A percentile compares a stretch with the other conserved stretches of the same genome.
Evolutionary conservation across 2,329 filamentous ascomycete genomes (phyloP).

Genomic region (Teratosphaeria destructans): DNA sequence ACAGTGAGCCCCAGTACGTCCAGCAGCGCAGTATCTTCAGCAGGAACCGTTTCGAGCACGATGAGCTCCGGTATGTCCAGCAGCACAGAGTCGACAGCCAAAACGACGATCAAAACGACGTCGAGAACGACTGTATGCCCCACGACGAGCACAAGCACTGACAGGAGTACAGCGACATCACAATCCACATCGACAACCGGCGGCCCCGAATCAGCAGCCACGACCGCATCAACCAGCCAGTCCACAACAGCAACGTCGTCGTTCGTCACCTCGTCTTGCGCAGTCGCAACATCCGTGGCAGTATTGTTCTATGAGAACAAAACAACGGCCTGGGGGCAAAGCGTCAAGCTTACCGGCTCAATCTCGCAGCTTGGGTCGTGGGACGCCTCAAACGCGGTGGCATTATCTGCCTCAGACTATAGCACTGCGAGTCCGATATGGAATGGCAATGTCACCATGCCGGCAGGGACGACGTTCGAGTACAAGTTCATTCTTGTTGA

Average conservation of each 20-base stretch:
- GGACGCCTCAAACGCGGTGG: conserved; percentile 43
- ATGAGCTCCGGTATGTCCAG: background rate
- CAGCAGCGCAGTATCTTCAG: background rate
- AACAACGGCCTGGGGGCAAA: conserved; percentile 51
- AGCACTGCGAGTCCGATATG: conserved; percentile 51
- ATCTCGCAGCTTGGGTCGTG: conserved; percentile 51
- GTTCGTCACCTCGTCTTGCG: background rate
- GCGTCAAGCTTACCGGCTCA: conserved; percentile 55
- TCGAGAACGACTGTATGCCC: background rate
- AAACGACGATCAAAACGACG: background rate
- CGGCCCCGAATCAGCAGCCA: no score
- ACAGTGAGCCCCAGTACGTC: background rate
- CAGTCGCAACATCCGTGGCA: conserved; percentile 30
- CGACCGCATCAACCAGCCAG: background rate
- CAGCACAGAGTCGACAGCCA: background rate
- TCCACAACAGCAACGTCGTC: background rate
- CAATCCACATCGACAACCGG: background rate
- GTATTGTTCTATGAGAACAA: conserved; percentile 54
- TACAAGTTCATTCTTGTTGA: conserved; percentile 55
- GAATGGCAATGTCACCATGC: conserved; percentile 46
- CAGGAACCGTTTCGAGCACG: background rate
- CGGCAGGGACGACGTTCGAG: conserved; percentile 43
- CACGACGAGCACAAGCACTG: background rate
- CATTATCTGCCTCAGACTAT: conserved; percentile 50
- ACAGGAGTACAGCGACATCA: background rate